Evolutionary conservation across 177 flowering plant species (phyloP), one percentile per base, ranked within the genome.

Genomic region (Telopea speciosissima): DNA sequence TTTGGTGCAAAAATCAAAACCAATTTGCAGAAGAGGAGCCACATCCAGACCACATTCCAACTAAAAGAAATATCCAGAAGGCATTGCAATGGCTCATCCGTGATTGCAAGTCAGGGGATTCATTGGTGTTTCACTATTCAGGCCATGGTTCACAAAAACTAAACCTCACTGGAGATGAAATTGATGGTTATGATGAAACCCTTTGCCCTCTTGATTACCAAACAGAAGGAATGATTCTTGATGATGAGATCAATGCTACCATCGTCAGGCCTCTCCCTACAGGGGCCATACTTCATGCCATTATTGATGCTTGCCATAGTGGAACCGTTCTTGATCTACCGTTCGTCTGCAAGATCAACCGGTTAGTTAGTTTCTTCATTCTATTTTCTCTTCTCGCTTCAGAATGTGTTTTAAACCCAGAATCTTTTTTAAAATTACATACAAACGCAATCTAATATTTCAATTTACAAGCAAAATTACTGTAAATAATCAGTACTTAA

Each of bases 281-380:
- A 21, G 98, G 89, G n/a, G 93, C 82, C 49, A 91, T 67, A 9
- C 98, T 93, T 67, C 98, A 93, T 70, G 95, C 95, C 61, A 83
- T 93, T 31, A 75, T 93, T 11, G 97, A 93, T 76, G 79, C 95
- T 74, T 91, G 97, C 59, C 93, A 89, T 64, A 91, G 98, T 62
- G 98, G 97, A 76, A 93, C 98, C 0, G 75, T 88, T 68, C 92
- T 93, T 24, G 98, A 93, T 75, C 80, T 93, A 0, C 71, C 74
- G 0, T 70, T 70, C 64, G 67, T 88, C 7, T 93, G 84, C 75
- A 77, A 75, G 79, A 74, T 61, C 67, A 68, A 74, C 68, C 68
- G 54, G 95, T 88, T 68, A 76, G 82, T 63, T 1, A 26, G 8
- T n/a, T 63, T 9, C 17, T 22, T 69, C 42, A 61, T 56, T 31